Evolutionary conservation across 345 rosid genomes (phyloP), one percentile per base, ranked within the genome.

Genomic region (Raphanus raphanistrum): DNA sequence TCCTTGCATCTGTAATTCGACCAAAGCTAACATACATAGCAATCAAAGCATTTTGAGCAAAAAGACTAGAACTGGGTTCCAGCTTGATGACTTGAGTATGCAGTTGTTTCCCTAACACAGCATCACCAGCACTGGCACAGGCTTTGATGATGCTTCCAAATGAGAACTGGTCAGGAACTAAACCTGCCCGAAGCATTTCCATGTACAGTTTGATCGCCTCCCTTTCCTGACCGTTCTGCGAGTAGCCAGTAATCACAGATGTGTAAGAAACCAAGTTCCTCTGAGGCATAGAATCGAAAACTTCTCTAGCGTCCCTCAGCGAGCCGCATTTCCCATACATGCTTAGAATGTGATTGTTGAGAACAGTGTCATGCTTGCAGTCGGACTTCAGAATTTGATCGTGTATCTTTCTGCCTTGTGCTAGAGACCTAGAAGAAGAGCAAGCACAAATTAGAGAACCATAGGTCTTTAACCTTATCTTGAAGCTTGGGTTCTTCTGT

Each of bases 241-340:
- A 88, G 81, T 84, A 92, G 50, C 95, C 97, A 82, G 88, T 88
- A 55, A 92, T 90, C 82, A 95, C 76, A 31, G 92, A 86, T 25
- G 98, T 88, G 90, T 91, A 92, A 59, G 97, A 92, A 70, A 91
- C 93, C 65, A 88, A 84, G 57, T 92, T 88, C 72, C 82, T 74
- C 54, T 76, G 75, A 29, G 86, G 88, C 94, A 95, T 95, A 72
- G 74, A 82, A 73, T 92, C 86, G 27, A 95, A 92, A 76, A 88
- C 80, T 75, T 79, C 77, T 81, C 86, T 78, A 5, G 96, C 94
- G 76, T 89, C 90, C 75, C 58, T 80, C 74, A 84, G 75, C n/a
- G 86, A 84, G 66, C 95, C 91, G 68, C 95, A 89, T 81, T 93
- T 90, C 5, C 92, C 90, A 12, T 88, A 90, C 97, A 91, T 87